Base-by-base conservation (phyloP, 2,329 filamentous ascomycete genomes). In the Westerdykella aurantiaca region DNA sequence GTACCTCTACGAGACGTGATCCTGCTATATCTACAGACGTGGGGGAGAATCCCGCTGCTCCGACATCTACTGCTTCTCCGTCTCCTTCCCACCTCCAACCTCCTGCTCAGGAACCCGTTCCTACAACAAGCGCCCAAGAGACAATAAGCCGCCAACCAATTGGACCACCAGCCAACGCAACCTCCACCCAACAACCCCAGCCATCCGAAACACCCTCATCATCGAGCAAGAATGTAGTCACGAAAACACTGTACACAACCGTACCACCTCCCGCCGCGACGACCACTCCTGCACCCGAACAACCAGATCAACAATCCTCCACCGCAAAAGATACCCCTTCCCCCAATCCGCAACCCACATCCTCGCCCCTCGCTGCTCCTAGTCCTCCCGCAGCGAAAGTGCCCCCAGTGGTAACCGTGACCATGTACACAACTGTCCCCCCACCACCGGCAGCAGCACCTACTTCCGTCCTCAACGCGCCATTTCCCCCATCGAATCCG, bases 361-460 rank as follows among this genome's bases (percentile, higher is more conserved):
- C 33, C 14, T 31, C 46, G 18, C 16, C 22, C 3, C 11, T 14
- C 18, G 14, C 39, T 14, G 29, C 31, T 23, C 38, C 22, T 34
- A 16, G 17, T 39, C 34, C 18, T 34, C 37, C 23, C 12, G 6
- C 14, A 29, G 25, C 7, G 29, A 34, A 33, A 23, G 31, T 12
- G 14, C 40, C 10, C 23, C 57, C 59, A n/a, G 55, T 64, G 12
- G 50, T 63, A 4, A 58, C 60, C 4, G 43, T 63, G 22, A 65
- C 62, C 3, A 48, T 57, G 16, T 64, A 57, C 46, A 64, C 62
- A 3, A 65, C 61, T 5, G 47, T 62, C 29, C 46, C 50, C 29
- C 46, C 50, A 31, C 35, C 39, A 12, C 46, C 50, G 21, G 34
- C 39, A 12, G 21, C 37, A 9, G 16, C 18, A 21, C 10, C 23